Evolutionary conservation across 371 early-diverging fungal species (phyloP).

Genomic region (Apophysomyces trapeziformis): DNA sequence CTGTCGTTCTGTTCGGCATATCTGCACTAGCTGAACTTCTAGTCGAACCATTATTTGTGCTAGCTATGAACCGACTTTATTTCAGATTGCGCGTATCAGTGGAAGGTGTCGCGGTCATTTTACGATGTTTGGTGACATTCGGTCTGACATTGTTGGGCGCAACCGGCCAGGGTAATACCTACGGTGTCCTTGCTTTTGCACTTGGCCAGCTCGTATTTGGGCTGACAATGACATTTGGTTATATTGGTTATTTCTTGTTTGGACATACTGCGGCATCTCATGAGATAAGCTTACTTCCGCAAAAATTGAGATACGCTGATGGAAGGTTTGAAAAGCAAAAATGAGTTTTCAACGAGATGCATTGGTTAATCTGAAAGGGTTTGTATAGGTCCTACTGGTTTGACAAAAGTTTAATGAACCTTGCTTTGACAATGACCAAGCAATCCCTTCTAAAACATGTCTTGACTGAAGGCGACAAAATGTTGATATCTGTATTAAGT

Average conservation of each 20-base stretch:
- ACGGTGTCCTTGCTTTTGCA: conserved; percentile 78
- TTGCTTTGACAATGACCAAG: conserved; percentile 79
- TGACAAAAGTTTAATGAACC: conserved; percentile 57
- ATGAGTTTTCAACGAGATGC: background rate
- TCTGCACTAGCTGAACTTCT: conserved; percentile 78
- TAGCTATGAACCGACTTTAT: conserved; percentile 71
- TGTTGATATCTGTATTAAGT: conserved; percentile 75
- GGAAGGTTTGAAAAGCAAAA: conserved; percentile 25
- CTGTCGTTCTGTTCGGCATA: conserved; percentile 67
- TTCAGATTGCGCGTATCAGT: conserved; percentile 79
- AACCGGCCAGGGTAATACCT: conserved; percentile 38
- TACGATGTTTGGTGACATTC: conserved; percentile 74
- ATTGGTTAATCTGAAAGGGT: background rate
- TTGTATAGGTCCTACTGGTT: conserved; percentile 52
- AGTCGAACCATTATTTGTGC: conserved; percentile 85
- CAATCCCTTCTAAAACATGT: conserved; percentile 92
- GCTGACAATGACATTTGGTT: conserved; percentile 58
- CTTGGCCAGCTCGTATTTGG: conserved; percentile 76
- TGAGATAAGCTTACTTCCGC: conserved; percentile 38
- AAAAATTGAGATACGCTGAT: conserved; percentile 35
- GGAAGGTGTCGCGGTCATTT: conserved; percentile 80
- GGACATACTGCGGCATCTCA: conserved; percentile 24
- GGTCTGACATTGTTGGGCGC: conserved; percentile 61
- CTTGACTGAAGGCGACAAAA: conserved; percentile 94
- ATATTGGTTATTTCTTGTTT: conserved; percentile 52